Conservation (phyloP, 2,329 filamentous ascomycete species). For the Aspergillus glaucus region DNA sequence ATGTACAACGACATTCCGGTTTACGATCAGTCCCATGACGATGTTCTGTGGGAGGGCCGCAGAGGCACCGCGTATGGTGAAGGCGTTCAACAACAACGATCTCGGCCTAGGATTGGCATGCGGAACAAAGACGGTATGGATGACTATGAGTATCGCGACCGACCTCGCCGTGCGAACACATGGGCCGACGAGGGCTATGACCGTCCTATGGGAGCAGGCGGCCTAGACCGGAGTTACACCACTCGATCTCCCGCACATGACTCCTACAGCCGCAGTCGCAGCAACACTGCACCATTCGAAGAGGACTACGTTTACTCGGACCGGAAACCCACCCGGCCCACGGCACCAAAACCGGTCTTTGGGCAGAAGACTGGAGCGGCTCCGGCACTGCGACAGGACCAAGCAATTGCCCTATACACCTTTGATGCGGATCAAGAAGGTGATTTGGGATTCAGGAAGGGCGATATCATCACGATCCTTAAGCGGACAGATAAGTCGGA, state of each 20-base stretch:
- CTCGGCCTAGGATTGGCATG: constrained; percentile 46
- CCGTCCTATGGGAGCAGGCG: constrained; percentile 23
- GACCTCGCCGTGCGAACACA: constrained; percentile 41
- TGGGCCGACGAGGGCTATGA: constrained; percentile 47
- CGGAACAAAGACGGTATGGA: constrained; percentile 38
- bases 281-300: constrained; percentile 33
- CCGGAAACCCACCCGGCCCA: constrained; percentile 67
- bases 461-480: constrained; percentile 87
- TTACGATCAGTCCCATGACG: constrained; percentile 77
- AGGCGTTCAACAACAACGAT: constrained; percentile 49
- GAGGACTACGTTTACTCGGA: constrained; percentile 52
- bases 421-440: constrained; percentile 93
- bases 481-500: constrained; percentile 92
- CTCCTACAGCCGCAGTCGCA: constrained; percentile 26
- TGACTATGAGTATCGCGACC: constrained; percentile 53
- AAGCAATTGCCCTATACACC: constrained; percentile 84
- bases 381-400: constrained; percentile 51
- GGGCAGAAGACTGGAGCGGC: constrained; percentile 40
- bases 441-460: constrained; percentile 94
- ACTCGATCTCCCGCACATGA: constrained; percentile 24
- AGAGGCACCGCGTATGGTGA: constrained; percentile 66
- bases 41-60: constrained; percentile 75
- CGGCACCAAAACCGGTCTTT: constrained; percentile 86
- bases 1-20: constrained; percentile 95
- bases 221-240: constrained; percentile 29